Evolutionary conservation across 306 rosid species (phyloP).

Genomic region (Ochetophila trinervis): DNA sequence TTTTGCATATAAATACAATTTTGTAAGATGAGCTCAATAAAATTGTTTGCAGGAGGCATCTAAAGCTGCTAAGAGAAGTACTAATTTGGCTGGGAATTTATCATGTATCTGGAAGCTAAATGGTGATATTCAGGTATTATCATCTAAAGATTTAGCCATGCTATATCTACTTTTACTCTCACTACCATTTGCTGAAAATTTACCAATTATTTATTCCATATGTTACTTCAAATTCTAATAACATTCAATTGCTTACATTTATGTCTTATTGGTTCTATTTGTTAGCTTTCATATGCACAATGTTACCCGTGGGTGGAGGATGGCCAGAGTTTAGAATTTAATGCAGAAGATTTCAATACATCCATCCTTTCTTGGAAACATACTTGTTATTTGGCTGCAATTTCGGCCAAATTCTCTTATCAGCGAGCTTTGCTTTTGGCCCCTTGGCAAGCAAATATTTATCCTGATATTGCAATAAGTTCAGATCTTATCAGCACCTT

Average conservation of each 20-base stretch:
- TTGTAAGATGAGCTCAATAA: slow-evolving; percentile 16
- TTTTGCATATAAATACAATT: neutral
- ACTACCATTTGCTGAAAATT: slow-evolving; percentile 6
- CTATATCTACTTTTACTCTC: neutral
- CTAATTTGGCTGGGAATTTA: slow-evolving; percentile 53
- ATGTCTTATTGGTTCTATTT: slow-evolving; percentile 19
- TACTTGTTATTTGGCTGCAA: slow-evolving; percentile 58
- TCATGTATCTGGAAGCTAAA: slow-evolving; percentile 81
- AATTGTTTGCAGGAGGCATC: slow-evolving; percentile 77
- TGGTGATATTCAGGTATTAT: slow-evolving; percentile 81
- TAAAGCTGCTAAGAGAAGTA: slow-evolving; percentile 50
- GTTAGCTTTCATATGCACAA: slow-evolving; percentile 79
- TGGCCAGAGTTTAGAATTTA: slow-evolving; percentile 44
- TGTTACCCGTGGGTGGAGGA: slow-evolving; percentile 85
- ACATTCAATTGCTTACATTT: neutral
- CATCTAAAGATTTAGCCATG: neutral
- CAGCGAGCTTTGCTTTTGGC: slow-evolving; percentile 82
- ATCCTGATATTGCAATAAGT: slow-evolving; percentile 70
- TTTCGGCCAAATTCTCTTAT: slow-evolving; percentile 63
- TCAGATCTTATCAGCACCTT: slow-evolving; percentile 50
- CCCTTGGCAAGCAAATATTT: slow-evolving; percentile 91
- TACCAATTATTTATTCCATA: neutral
- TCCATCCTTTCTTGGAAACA: slow-evolving; percentile 77
- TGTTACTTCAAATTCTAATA: neutral
- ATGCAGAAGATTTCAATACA: slow-evolving; percentile 55